These are phyloP conservation scores for Helianthus annuus DNA, from an alignment of 129 eudicot species.

Conservation along the genomic window DNA sequence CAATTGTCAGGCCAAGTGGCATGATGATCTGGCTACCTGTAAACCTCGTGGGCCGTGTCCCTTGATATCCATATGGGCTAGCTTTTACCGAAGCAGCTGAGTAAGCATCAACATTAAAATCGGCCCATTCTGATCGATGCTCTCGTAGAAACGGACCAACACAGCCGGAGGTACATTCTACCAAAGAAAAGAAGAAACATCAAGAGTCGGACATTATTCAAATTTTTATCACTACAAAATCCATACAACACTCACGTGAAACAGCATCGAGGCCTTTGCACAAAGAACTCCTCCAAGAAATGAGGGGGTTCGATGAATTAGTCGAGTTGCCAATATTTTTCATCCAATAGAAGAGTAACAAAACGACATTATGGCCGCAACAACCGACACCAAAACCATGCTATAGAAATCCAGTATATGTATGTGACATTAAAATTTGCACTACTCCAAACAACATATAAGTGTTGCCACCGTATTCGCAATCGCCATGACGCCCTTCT, in stretches of 20 bases:
- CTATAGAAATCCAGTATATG: slow-evolving; percentile 71
- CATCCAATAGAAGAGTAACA: slow-evolving; percentile 59
- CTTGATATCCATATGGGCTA: slow-evolving; percentile 58
- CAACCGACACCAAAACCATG: slow-evolving; percentile 62
- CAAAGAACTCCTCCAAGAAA: no score
- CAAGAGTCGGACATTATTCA: slow-evolving; percentile 3
- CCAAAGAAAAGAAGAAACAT: neutral
- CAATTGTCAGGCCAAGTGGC: slow-evolving; percentile 94
- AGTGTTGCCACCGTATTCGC: slow-evolving; percentile 29
- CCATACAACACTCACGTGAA: slow-evolving; percentile 57
- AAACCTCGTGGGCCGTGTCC: slow-evolving; percentile 75
- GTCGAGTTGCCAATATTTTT: no score
- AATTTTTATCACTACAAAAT: neutral
- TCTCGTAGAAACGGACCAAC: slow-evolving; percentile 85
- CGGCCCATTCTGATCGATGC: slow-evolving; percentile 98
- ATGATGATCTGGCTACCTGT: slow-evolving; percentile 92
- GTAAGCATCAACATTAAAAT: slow-evolving; percentile 84
- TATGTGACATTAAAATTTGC: slow-evolving; percentile 59
- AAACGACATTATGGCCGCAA: slow-evolving; percentile 76
- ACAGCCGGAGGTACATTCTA: slow-evolving; percentile 93
- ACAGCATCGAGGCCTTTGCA: no score
- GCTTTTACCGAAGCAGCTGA: slow-evolving; percentile 79
- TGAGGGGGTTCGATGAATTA: no score
- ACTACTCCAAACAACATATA: slow-evolving; percentile 56
- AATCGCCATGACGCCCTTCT: no score